Evolutionary conservation across 495 filamentous ascomycete species (phyloP).

Genomic region (Staphylotrichum longicolle): DNA sequence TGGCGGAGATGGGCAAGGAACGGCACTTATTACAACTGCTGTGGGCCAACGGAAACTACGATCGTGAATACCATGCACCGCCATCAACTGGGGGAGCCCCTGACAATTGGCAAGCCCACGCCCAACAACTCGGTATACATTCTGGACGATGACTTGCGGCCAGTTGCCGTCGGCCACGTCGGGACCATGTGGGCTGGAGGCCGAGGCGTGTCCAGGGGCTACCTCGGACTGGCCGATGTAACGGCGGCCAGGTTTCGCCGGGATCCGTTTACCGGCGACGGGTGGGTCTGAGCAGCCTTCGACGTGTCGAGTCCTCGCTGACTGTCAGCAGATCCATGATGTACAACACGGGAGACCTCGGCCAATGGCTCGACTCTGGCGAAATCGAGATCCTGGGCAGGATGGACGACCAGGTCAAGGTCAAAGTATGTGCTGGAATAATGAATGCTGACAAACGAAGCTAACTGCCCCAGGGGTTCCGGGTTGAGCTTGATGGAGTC

Average conservation of each 20-base stretch:
- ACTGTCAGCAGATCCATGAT: slow-evolving; percentile 27
- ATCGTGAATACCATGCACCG: slow-evolving; percentile 40
- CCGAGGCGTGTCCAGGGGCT: slow-evolving; percentile 37
- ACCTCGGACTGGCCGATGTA: slow-evolving; percentile 38
- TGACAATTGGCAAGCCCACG: slow-evolving; percentile 40
- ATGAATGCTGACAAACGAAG: background rate
- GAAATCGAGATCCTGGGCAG: slow-evolving; percentile 35
- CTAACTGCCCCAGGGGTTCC: slow-evolving; percentile 27
- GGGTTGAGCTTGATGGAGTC: slow-evolving; percentile 43
- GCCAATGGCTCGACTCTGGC: slow-evolving; percentile 36
- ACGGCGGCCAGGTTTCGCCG: slow-evolving; percentile 34
- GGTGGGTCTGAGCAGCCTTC: slow-evolving; percentile 25
- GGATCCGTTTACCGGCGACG: slow-evolving; percentile 37
- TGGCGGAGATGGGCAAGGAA: slow-evolving; percentile 36
- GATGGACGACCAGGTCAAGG: slow-evolving; percentile 43
- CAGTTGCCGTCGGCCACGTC: slow-evolving; percentile 32
- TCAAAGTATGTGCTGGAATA: slow-evolving; percentile 24
- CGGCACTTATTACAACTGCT: slow-evolving; percentile 38
- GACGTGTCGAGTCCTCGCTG: background rate
- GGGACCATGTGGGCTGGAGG: slow-evolving; percentile 44
- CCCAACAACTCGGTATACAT: slow-evolving; percentile 42
- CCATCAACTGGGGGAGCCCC: slow-evolving; percentile 30
- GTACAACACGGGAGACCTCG: slow-evolving; percentile 41
- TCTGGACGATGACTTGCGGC: slow-evolving; percentile 38
- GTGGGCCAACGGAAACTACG: slow-evolving; percentile 42